Conservation (phyloP, 352 stramenopile genomes). For the Phytophthora idaei region DNA sequence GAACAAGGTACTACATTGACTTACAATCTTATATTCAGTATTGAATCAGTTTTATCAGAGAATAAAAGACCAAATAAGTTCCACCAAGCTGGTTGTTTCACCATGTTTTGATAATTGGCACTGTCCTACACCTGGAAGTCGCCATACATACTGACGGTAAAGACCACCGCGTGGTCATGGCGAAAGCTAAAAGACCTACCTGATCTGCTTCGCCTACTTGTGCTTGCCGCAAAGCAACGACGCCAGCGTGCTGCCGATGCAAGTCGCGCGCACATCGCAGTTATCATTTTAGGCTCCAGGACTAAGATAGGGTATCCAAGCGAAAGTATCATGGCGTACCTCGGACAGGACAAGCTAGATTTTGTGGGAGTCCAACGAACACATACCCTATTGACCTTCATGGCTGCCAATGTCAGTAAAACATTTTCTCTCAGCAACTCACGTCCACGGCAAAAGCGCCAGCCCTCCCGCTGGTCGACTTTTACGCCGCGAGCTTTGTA, state of each 20-base stretch:
- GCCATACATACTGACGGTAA: slow-evolving; percentile 7
- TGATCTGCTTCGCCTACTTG: slow-evolving; percentile 8
- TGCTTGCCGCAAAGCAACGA: slow-evolving; percentile 5
- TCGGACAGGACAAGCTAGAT: slow-evolving; percentile 14
- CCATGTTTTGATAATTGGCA: neutral
- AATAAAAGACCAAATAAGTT: neutral
- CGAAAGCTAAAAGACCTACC: neutral
- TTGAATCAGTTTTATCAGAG: neutral
- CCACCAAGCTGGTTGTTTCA: neutral
- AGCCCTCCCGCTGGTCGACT: too few relatives aligned
- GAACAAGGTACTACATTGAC: neutral
- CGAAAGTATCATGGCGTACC: too few relatives aligned
- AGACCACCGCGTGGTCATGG: slow-evolving; percentile 7
- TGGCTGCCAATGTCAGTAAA: neutral
- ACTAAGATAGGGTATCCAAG: neutral
- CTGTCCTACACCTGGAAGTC: slow-evolving; percentile 18
- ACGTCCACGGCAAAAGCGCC: too few relatives aligned
- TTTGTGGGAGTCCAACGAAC: slow-evolving; percentile 20
- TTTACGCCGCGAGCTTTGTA: too few relatives aligned
- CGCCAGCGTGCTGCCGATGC: neutral
- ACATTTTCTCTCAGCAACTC: slow-evolving; percentile 16
- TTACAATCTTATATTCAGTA: neutral
- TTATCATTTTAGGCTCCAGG: neutral
- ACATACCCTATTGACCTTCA: neutral
- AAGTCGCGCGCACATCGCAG: neutral